Evolutionary conservation across 306 rosid genomes (phyloP).

Genomic region (Alnus glutinosa): DNA sequence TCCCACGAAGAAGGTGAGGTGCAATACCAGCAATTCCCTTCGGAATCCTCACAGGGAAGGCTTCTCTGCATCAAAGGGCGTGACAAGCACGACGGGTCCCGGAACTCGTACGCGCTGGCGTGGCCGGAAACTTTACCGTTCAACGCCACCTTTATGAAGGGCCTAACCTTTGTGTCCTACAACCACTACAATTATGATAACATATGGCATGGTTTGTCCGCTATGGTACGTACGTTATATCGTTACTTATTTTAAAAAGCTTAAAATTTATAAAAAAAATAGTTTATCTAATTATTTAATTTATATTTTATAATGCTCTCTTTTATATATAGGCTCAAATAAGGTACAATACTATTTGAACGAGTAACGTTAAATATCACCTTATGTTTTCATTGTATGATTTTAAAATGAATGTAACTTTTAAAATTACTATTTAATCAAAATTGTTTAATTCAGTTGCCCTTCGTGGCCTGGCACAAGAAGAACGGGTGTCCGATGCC

Average conservation of each 20-base stretch:
- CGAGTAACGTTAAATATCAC: too few species aligned
- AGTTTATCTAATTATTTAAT: too few species aligned
- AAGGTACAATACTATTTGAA: too few species aligned
- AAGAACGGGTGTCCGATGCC: conserved; percentile 39
- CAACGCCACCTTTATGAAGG: conserved; percentile 53
- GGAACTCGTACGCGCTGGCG: conserved; percentile 65
- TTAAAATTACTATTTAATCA: too few species aligned
- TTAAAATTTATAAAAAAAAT: too few species aligned
- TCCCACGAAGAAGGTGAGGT: conserved; percentile 52
- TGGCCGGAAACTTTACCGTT: conserved; percentile 58
- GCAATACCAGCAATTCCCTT: conserved; percentile 70
- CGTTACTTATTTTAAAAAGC: too few species aligned
- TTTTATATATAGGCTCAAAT: too few species aligned
- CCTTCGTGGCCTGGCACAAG: conserved; percentile 67
- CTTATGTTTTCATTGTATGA: too few species aligned
- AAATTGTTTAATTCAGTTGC: conserved; percentile 9
- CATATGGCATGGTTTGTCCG: conserved; percentile 67
- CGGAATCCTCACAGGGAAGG: conserved; percentile 38
- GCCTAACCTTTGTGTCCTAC: conserved; percentile 65
- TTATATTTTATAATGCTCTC: too few species aligned
- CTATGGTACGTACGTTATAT: conserved; percentile 40
- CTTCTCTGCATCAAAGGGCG: conserved; percentile 61
- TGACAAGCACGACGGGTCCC: conserved; percentile 59
- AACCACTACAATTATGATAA: conserved; percentile 63
- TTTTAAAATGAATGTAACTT: too few species aligned